Evolutionary conservation across 208 protist species (phyloP), one percentile per base, ranked within the genome.

Genomic region (Acanthamoeba healyi): DNA sequence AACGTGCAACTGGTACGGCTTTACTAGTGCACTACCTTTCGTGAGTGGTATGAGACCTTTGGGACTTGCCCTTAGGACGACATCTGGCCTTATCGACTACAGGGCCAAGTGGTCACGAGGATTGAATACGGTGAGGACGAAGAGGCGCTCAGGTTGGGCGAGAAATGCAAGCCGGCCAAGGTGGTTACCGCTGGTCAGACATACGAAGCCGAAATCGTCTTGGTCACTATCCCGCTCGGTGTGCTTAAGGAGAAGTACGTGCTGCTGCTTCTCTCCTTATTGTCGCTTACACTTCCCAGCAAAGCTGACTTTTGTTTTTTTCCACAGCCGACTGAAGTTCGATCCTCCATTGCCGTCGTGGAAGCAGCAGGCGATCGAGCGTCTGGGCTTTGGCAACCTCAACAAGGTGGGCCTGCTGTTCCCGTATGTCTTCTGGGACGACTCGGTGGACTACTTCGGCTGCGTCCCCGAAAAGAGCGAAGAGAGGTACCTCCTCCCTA

Each of bases 351-450:
- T 94, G 46, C 93, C 93, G 24, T 14, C 22, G 26, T 94, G 93
- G 93, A 94, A 94, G 88, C 74, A 65, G 32, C 22, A 91, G 5
- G 72, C 93, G 26, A 91, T 94, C 49, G 54, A 79, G 9, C 63
- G 81, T 0, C 34, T 94, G 22, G 93, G 93, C 46, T 94, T 94
- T 15, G 93, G 93, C 36, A 92, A 92, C 32, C 88, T 94, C 32
- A 94, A 94, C 79, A 94, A 94, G 61, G 93, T 94, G 34, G 54
- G 34, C 54, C 46, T 82, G 17, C 40, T 94, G 1, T 94, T 88
- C 40, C 14, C 34, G 36, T n/a, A 42, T 34, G 56, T 94, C 17
- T 82, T 94, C 67, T 82, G 65, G 74, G 92, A 94, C 36, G 65
- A 87, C 56, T 36, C 54, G 24, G 70, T 54, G 29, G 72, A 90